Evolutionary conservation across 352 stramenopile species (phyloP), one percentile per base, ranked within the genome.

Genomic region (Blastocystis sp.): DNA sequence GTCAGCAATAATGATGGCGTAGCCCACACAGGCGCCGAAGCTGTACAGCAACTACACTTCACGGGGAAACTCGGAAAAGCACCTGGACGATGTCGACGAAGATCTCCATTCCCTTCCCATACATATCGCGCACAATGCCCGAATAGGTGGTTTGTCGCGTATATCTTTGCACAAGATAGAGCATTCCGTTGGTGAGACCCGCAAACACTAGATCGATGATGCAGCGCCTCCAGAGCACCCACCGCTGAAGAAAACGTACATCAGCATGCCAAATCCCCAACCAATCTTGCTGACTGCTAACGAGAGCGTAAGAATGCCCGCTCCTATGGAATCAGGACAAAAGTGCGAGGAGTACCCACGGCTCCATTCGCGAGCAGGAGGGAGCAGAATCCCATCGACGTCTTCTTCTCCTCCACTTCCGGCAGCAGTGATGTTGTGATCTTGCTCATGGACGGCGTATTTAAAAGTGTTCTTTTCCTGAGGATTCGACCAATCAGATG

Each of bases 401-500:
- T 68, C 54, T 84, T 84, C 24, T 68, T 68, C 40, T 68, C 57
- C 0, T 84, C 74, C 19, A 28, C 24, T 43, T 84, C 54, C 52
- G 65, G 74, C 68, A 84, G 74, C 43, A 84, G 57, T 17, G 74
- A 59, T 38, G 74, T 59, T 2, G 65, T 66, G n/a, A 69, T 1
- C 48, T 62, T 68, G 34, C 38, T 84, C 74, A 84, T 79, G 43
- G 24, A 17, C 21, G 38, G 3, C 3, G 38, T 71, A 42, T 45
- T 40, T 40, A 40, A 21, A 40, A 40, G 38, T 40, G 38, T 40
- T 71, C 38, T 52, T 71, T n/a, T 11, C 7, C 7, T 21, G 24
- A 34, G 62, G 34, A 68, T 34, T 21, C 62, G 62, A 68, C 34
- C 62, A 68, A 68, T 42, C 48, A 57, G 48, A 57, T 1, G 96